A percentile compares a stretch with the other conserved stretches of the same genome.
phyloP scores from a whole-genome alignment of 2,329 filamentous ascomycete species.

The Trichoderma oligosporum region DNA sequence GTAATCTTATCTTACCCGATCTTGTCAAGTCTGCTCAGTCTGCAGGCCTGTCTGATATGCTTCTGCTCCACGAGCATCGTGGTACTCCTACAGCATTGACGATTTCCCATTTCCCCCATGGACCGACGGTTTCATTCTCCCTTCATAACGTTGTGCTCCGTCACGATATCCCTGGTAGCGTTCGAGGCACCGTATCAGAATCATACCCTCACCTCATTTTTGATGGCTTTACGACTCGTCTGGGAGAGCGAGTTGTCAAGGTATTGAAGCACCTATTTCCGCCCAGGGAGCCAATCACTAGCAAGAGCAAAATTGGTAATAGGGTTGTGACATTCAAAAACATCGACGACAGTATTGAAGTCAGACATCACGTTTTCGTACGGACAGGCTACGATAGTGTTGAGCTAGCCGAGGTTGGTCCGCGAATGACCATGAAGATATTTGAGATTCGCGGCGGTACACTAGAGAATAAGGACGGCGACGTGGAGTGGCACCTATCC shows the following conservation, averaged over 20 bases:
- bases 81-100: slow-evolving; percentile 89
- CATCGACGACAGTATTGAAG: slow-evolving; percentile 88
- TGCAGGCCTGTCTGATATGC: slow-evolving; percentile 76
- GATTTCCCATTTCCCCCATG: slow-evolving; percentile 81
- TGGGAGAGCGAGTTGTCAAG: slow-evolving; percentile 81
- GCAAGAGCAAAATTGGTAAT: slow-evolving; percentile 73
- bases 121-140: slow-evolving; percentile 75
- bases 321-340: slow-evolving; percentile 93
- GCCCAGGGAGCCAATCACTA: slow-evolving; percentile 71
- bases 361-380: slow-evolving; percentile 80
- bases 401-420: slow-evolving; percentile 83
- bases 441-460: slow-evolving; percentile 93
- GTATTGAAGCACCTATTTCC: slow-evolving; percentile 94
- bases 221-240: slow-evolving; percentile 78
- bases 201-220: slow-evolving; percentile 94
- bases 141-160: slow-evolving; percentile 90
- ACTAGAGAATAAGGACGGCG: slow-evolving; percentile 88
- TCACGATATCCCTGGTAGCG: slow-evolving; percentile 85
- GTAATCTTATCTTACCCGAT: slow-evolving; percentile 82
- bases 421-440: slow-evolving; percentile 92
- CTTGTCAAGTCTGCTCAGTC: slow-evolving; percentile 77
- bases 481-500: slow-evolving; percentile 93
- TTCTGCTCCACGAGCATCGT: slow-evolving; percentile 87
- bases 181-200: slow-evolving; percentile 84
- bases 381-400: slow-evolving; percentile 87